phyloP scores from a whole-genome alignment of 352 stramenopile genomes.

The Ophiocytium majus region DNA sequence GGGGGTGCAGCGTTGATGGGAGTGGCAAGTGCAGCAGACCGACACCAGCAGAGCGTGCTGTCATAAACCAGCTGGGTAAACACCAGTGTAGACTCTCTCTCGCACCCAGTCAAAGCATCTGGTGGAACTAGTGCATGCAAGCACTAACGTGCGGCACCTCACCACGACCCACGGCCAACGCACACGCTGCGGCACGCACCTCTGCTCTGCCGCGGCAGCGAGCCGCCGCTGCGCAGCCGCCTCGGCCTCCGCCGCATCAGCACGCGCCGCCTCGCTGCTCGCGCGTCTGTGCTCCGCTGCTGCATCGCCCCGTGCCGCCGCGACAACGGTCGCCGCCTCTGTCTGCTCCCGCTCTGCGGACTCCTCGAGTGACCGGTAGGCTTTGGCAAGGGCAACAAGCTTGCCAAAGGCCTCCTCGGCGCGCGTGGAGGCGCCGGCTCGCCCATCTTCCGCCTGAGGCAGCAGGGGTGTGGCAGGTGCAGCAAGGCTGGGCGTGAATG shows the following conservation, averaged over 20 bases:
- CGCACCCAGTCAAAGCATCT: too few species aligned
- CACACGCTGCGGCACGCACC: background rate
- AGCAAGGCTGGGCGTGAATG: background rate
- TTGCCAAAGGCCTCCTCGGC: conserved; percentile 2
- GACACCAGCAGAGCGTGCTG: too few species aligned
- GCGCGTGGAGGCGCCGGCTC: background rate
- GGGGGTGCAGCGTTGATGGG: too few species aligned
- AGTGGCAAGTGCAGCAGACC: too few species aligned
- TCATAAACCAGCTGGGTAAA: too few species aligned
- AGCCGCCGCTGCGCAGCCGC: background rate
- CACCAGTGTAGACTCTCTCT: too few species aligned
- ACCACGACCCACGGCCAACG: too few species aligned
- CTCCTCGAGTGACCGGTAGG: background rate
- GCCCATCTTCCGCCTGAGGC: background rate
- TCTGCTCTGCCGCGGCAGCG: background rate
- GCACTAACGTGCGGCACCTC: too few species aligned
- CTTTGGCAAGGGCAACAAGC: background rate
- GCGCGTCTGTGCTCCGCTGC: background rate
- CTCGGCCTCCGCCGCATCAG: background rate
- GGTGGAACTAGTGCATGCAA: too few species aligned
- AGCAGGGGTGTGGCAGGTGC: background rate
- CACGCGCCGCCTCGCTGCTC: background rate
- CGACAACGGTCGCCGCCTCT: background rate
- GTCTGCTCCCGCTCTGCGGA: background rate
- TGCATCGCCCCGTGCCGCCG: background rate